Evolutionary conservation across 176 grass and related monocot species (phyloP).

Genomic region (Oryza coarctata): DNA sequence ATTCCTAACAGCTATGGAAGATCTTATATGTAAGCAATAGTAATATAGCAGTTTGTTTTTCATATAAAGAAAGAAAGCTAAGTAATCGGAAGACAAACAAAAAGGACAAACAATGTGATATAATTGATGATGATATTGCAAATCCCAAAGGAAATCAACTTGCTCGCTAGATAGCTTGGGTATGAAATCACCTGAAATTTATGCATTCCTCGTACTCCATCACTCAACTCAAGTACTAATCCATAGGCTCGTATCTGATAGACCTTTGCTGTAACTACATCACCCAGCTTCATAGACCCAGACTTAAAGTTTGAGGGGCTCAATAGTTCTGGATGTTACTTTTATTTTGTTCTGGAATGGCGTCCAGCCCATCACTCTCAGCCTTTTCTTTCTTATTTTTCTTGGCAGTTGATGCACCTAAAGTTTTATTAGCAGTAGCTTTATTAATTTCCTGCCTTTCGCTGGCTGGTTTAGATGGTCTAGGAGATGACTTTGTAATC

Average conservation of each 20-base stretch:
- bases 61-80: background rate
- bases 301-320: conserved; percentile 27
- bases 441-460: conserved; percentile 7
- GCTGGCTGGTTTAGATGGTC: conserved; percentile 25
- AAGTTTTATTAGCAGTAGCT: conserved; percentile 40
- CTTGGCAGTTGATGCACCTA: conserved; percentile 21
- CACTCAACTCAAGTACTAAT: conserved; percentile 79
- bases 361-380: conserved; percentile 27
- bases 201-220: conserved; percentile 84
- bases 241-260: conserved; percentile 81
- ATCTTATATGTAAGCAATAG: background rate
- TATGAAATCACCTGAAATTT: conserved; percentile 81
- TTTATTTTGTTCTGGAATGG: conserved; percentile 33
- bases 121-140: background rate
- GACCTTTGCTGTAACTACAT: conserved; percentile 75
- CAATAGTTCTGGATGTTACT: conserved; percentile 25
- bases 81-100: background rate
- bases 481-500: conserved; percentile 63
- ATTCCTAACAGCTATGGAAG: background rate
- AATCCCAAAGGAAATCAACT: background rate
- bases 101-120: background rate
- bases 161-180: background rate
- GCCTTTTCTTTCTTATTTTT: conserved; percentile 48
- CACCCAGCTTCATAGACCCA: conserved; percentile 68
- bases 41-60: background rate